These are phyloP conservation scores for Leccinum truebloodii DNA, from an alignment of 768 basidiomycete species.

Conservation along the genomic window DNA sequence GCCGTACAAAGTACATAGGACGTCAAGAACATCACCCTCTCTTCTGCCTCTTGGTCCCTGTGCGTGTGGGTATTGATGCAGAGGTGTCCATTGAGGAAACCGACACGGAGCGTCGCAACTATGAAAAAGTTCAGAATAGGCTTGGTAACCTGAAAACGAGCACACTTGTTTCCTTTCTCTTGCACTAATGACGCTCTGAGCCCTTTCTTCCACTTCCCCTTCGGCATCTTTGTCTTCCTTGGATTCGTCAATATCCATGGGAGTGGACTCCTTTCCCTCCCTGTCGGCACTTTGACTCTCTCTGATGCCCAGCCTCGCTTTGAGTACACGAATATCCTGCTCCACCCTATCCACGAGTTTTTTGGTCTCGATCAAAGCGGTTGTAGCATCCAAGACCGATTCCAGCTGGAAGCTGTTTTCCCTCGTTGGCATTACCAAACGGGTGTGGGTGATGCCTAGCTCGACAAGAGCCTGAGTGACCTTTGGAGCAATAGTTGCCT, in stretches of 20 bases:
- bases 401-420: conserved; percentile 78
- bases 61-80: conserved; percentile 48
- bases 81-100: conserved; percentile 75
- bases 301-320: conserved; percentile 56
- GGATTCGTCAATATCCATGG: conserved; percentile 54
- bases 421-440: conserved; percentile 93
- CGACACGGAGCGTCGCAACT: conserved; percentile 68
- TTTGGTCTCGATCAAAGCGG: conserved; percentile 84
- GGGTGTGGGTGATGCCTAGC: conserved; percentile 67
- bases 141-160: background rate
- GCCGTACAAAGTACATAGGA: conserved; percentile 4
- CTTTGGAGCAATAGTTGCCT: conserved; percentile 70
- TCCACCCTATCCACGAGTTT: conserved; percentile 83
- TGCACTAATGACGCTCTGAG: conserved; percentile 64
- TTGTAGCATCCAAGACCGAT: conserved; percentile 67
- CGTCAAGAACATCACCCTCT: conserved; percentile 37
- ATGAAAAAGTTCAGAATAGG: conserved; percentile 6
- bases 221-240: conserved; percentile 31
- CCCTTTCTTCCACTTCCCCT: conserved; percentile 54
- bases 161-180: conserved; percentile 60
- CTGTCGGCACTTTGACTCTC: conserved; percentile 45
- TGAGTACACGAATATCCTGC: conserved; percentile 76
- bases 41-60: conserved; percentile 60
- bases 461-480: conserved; percentile 77
- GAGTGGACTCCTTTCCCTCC: conserved; percentile 41